Evolutionary conservation across 371 early-diverging fungal species (phyloP).

Genomic region (Mortierella sp.): DNA sequence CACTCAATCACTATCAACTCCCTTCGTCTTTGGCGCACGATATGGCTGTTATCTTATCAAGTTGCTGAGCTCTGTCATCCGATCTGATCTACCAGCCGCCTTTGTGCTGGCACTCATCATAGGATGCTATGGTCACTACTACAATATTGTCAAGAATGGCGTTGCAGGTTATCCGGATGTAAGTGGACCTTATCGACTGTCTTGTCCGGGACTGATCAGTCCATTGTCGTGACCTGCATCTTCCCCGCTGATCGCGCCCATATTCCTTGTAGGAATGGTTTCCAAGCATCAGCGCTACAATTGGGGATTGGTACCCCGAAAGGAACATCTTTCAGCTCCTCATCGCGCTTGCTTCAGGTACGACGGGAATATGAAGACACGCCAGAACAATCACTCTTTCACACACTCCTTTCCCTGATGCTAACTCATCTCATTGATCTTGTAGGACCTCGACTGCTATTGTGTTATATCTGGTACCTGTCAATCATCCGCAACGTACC

Average conservation of each 20-base stretch:
- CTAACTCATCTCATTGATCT: not conserved
- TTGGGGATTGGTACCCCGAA: constrained; percentile 85
- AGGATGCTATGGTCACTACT: constrained; percentile 78
- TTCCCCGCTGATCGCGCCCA: too few relatives aligned
- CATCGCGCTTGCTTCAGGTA: constrained; percentile 76
- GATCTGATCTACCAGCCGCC: too few relatives aligned
- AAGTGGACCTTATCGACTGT: constrained; percentile 28
- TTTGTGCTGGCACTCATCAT: constrained; percentile 75
- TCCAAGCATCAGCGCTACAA: constrained; percentile 85
- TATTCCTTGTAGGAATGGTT: constrained; percentile 92
- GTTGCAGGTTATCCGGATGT: constrained; percentile 82
- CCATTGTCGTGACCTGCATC: not conserved
- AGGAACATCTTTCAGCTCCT: constrained; percentile 81
- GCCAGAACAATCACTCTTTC: too few relatives aligned
- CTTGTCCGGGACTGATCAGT: too few relatives aligned
- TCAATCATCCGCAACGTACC: constrained; percentile 58
- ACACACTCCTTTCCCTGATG: too few relatives aligned
- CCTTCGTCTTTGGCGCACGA: too few relatives aligned
- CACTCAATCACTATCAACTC: too few relatives aligned
- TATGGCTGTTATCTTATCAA: too few relatives aligned
- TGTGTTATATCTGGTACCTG: constrained; percentile 75
- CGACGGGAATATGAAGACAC: too few relatives aligned
- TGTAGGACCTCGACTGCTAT: constrained; percentile 71
- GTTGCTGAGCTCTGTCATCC: too few relatives aligned
- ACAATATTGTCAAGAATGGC: constrained; percentile 84